phyloP scores from a whole-genome alignment of 2,329 filamentous ascomycete genomes.

The Cladophialophora chaetospira region DNA sequence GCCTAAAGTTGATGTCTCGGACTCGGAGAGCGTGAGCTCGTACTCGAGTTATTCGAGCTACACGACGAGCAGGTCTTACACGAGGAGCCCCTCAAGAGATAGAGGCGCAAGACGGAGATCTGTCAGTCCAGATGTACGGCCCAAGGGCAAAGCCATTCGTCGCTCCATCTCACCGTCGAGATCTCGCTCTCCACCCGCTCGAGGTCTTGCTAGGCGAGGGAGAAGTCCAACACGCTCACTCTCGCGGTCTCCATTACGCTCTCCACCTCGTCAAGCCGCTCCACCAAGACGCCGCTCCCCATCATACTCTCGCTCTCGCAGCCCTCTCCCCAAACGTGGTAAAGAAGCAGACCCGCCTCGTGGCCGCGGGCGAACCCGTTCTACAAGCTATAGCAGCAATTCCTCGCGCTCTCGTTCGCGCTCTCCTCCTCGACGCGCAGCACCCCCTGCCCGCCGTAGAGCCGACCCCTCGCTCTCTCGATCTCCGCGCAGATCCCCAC shows the following conservation, averaged over 20 bases:
- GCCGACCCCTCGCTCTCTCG: conserved; percentile 10
- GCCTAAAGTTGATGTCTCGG: conserved; percentile 54
- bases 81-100: conserved; percentile 29
- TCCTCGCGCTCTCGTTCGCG: conserved; percentile 9
- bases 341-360: conserved; percentile 20
- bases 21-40: conserved; percentile 65
- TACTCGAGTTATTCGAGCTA: conserved; percentile 80
- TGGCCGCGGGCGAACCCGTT: conserved; percentile 21
- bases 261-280: conserved; percentile 16
- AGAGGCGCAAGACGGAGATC: conserved; percentile 31
- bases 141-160: conserved; percentile 19
- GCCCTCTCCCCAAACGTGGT: conserved; percentile 22
- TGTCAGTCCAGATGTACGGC: conserved; percentile 31
- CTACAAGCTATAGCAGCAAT: conserved; percentile 19
- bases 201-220: conserved; percentile 19
- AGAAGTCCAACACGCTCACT: conserved; percentile 25
- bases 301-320: conserved; percentile 28
- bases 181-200: conserved; percentile 34
- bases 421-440: conserved; percentile 4
- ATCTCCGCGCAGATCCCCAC: conserved; percentile 11
- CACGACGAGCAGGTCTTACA: conserved; percentile 39
- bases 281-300: conserved; percentile 26
- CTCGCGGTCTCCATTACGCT: conserved; percentile 32
- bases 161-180: conserved; percentile 29
- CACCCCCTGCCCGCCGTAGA: conserved; percentile 2